phyloP scores from a whole-genome alignment of 1,284 basidiomycete genomes.

The Microbotryum lychnidis-dioicae region DNA sequence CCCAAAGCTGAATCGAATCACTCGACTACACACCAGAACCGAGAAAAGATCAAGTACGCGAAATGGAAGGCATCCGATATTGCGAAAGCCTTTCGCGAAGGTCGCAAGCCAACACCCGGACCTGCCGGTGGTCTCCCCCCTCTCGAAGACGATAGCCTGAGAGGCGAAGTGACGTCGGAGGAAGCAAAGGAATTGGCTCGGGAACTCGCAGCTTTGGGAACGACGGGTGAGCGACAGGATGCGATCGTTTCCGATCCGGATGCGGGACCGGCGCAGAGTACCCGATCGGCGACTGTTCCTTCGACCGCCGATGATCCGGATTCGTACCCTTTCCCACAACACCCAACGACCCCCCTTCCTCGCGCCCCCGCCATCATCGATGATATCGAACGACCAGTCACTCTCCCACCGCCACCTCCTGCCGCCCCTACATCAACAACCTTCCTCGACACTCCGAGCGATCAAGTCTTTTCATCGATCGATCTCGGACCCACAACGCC shows the following conservation, averaged over 20 bases:
- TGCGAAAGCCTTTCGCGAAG: constrained; percentile 77
- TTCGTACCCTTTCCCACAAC: constrained; percentile 24
- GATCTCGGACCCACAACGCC: background rate
- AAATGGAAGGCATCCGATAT: constrained; percentile 92
- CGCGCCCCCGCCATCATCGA: background rate
- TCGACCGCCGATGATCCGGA: background rate
- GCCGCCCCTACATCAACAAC: background rate
- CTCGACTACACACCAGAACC: constrained; percentile 45
- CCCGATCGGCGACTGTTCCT: background rate
- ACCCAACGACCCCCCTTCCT: constrained; percentile 7
- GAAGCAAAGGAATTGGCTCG: constrained; percentile 26
- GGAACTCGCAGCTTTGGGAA: constrained; percentile 18
- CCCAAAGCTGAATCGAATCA: constrained; percentile 39
- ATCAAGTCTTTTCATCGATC: background rate
- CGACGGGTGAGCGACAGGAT: background rate
- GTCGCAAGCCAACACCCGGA: constrained; percentile 56
- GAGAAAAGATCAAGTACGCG: constrained; percentile 73
- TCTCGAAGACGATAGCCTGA: background rate
- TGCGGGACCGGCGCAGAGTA: background rate
- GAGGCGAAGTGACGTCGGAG: constrained; percentile 9
- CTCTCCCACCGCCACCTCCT: background rate
- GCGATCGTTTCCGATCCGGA: background rate
- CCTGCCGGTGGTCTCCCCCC: constrained; percentile 31
- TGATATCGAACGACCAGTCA: background rate
- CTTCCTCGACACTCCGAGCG: background rate